Conservation (phyloP, 805 yeast species). For the Tetrapisispora fleetii region DNA sequence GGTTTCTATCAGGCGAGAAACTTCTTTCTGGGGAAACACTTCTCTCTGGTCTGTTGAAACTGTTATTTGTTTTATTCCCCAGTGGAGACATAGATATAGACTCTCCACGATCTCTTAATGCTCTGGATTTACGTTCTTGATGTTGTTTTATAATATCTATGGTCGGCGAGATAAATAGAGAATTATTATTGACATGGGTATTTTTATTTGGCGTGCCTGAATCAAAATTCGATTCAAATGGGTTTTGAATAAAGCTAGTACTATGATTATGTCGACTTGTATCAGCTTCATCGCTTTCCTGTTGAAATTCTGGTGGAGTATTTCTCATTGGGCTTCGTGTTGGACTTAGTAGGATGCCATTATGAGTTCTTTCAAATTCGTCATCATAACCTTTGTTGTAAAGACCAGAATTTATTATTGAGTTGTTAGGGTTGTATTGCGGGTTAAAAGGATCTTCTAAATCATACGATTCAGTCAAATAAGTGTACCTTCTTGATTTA, state of each 20-base stretch:
- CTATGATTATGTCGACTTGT: neutral
- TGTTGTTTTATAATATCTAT: slow-evolving; percentile 53
- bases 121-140: slow-evolving; percentile 30
- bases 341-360: neutral
- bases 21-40: slow-evolving; percentile 27
- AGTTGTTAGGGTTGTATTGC: neutral
- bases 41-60: slow-evolving; percentile 18
- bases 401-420: neutral
- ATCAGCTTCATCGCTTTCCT: neutral
- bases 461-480: slow-evolving; percentile 17
- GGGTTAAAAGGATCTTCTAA: slow-evolving; percentile 1
- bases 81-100: neutral
- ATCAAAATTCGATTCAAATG: slow-evolving; percentile 16
- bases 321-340: neutral
- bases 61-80: neutral
- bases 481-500: slow-evolving; percentile 43
- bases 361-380: neutral
- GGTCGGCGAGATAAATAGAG: slow-evolving; percentile 71
- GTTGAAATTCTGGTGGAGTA: neutral
- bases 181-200: slow-evolving; percentile 18
- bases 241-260: neutral
- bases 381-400: neutral
- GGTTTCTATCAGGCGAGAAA: slow-evolving; percentile 25
- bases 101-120: neutral
- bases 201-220: slow-evolving; percentile 4